Conservation (phyloP, 208 protist genomes). For the Porcisia deanei region DNA sequence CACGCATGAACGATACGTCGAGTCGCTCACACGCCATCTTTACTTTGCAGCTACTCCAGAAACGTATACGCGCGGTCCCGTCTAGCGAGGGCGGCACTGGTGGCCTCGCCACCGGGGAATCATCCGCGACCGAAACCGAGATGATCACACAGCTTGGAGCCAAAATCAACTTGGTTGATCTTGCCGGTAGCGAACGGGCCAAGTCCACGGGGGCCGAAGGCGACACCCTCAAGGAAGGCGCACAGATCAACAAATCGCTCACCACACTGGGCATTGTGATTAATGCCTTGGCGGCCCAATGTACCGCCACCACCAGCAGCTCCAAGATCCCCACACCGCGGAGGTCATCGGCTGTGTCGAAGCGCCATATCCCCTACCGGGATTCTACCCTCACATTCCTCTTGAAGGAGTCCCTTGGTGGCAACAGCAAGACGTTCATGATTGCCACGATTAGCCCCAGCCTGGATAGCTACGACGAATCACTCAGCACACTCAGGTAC, state of each 20-base stretch:
- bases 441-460: constrained; percentile 89
- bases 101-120: not conserved
- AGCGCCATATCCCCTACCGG: constrained; percentile 79
- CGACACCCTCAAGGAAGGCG: constrained; percentile 74
- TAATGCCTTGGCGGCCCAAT: constrained; percentile 74
- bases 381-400: constrained; percentile 89
- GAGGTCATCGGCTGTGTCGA: not conserved
- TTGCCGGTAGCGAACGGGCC: constrained; percentile 92
- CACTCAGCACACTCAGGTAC: constrained; percentile 90
- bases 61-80: constrained; percentile 21
- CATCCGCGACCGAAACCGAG: constrained; percentile 18
- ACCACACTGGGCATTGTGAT: constrained; percentile 93
- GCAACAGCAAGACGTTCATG: constrained; percentile 94
- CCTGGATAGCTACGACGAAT: constrained; percentile 80
- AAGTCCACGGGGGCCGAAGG: constrained; percentile 84
- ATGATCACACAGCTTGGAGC: constrained; percentile 55
- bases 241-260: constrained; percentile 92
- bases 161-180: constrained; percentile 92
- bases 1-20: constrained; percentile 95
- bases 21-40: constrained; percentile 98
- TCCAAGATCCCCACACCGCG: not conserved
- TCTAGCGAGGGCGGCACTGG: not conserved
- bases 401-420: constrained; percentile 89
- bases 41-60: constrained; percentile 77
- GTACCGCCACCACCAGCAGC: constrained; percentile 18